Percentiles rank a stretch among this genome's conserved stretches.
These are phyloP conservation scores for Solidago caesia DNA, from an alignment of 129 eudicot species.

Conservation along the genomic window DNA sequence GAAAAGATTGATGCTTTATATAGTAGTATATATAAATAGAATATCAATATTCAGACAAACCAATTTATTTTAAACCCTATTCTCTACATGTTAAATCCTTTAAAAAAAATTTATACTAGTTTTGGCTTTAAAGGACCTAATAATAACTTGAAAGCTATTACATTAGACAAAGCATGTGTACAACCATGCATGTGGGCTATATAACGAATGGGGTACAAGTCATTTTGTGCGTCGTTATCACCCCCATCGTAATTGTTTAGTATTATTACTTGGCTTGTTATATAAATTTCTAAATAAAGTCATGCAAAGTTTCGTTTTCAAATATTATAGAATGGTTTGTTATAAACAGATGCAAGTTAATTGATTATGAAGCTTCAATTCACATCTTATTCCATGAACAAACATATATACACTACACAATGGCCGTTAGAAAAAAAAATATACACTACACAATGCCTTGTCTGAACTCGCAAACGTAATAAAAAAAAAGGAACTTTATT, in stretches of 20 bases:
- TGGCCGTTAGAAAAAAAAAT: no score
- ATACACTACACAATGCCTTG: no score
- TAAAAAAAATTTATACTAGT: no score
- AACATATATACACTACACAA: no score
- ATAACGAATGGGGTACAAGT: conserved; percentile 30
- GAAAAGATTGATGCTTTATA: no score
- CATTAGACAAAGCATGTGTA: conserved; percentile 35
- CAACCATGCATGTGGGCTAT: conserved; percentile 26
- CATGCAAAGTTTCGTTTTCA: background rate
- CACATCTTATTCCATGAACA: no score
- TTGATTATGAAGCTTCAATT: no score
- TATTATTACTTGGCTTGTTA: background rate
- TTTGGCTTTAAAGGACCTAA: conserved; percentile 10
- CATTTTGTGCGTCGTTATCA: conserved; percentile 30
- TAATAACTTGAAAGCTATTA: conserved; percentile 3
- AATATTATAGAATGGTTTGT: no score
- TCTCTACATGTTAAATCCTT: background rate
- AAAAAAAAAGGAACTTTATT: no score
- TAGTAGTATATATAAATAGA: no score
- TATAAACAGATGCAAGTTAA: no score
- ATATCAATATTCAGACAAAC: conserved; percentile 1
- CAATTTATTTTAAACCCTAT: background rate
- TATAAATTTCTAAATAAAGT: conserved; percentile 1
- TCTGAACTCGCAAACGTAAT: no score
- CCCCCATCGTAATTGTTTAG: background rate